A percentile compares a stretch with the other conserved stretches of the same genome.
Evolutionary conservation across 2,329 filamentous ascomycete genomes (phyloP).

Genomic region (Thermothelomyces thermophilus): DNA sequence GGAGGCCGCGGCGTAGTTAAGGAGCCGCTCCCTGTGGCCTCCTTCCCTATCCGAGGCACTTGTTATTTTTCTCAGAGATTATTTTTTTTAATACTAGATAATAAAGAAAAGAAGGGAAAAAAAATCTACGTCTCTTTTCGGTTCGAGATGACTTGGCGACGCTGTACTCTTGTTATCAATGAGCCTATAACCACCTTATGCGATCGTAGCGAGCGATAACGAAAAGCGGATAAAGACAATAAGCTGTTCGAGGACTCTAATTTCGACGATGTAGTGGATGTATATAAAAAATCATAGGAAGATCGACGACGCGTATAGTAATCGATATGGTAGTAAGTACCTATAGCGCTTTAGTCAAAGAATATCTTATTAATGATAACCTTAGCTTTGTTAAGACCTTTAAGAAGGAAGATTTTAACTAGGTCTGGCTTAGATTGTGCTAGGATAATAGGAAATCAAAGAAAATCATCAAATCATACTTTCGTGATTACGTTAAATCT

Average conservation of each 20-base stretch:
- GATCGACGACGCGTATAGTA: neutral
- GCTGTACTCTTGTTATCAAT: neutral
- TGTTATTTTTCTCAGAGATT: neutral
- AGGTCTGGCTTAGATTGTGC: neutral
- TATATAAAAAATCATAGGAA: neutral
- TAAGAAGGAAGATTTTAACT: neutral
- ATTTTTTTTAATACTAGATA: neutral
- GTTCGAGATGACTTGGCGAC: neutral
- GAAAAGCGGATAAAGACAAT: constrained; percentile 4
- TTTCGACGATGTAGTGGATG: neutral
- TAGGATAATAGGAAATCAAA: neutral
- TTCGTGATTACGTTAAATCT: neutral
- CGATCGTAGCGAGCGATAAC: neutral
- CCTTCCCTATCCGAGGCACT: neutral
- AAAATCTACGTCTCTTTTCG: neutral
- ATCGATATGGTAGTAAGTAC: constrained; percentile 1
- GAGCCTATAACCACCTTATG: neutral
- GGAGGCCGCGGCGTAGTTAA: neutral
- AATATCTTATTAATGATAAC: neutral
- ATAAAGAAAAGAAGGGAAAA: neutral
- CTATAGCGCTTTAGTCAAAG: too few relatives aligned
- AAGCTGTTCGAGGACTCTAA: neutral
- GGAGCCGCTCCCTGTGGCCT: neutral
- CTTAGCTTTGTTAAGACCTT: constrained; percentile 4
- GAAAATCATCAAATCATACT: neutral